phyloP scores from a whole-genome alignment of 2,329 filamentous ascomycete genomes.

The Penicillium sp. region DNA sequence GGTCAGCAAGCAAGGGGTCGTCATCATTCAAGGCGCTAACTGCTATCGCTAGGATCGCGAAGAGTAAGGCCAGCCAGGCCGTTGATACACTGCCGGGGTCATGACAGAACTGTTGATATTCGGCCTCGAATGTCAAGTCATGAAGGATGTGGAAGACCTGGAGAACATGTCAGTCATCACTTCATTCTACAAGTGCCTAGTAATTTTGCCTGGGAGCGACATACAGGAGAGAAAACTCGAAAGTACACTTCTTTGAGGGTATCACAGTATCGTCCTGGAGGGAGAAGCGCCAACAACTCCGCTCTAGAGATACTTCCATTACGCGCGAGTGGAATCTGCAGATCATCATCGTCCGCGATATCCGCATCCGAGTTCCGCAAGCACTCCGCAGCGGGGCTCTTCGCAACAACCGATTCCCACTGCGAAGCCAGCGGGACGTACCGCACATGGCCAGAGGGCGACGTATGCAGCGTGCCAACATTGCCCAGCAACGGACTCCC shows the following conservation, averaged over 20 bases:
- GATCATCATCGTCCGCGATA: constrained; percentile 33
- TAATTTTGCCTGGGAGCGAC: neutral
- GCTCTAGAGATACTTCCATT: constrained; percentile 28
- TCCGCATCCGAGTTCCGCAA: constrained; percentile 29
- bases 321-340: constrained; percentile 35
- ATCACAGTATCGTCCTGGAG: constrained; percentile 40
- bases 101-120: constrained; percentile 42
- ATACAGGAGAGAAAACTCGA: constrained; percentile 42
- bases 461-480: constrained; percentile 34
- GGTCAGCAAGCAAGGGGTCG: constrained; percentile 38
- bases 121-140: constrained; percentile 42
- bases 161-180: constrained; percentile 5
- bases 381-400: constrained; percentile 27
- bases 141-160: constrained; percentile 46
- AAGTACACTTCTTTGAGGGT: constrained; percentile 40
- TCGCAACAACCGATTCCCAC: constrained; percentile 33
- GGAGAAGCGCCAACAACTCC: constrained; percentile 36
- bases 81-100: constrained; percentile 37
- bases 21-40: constrained; percentile 41
- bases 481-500: constrained; percentile 26
- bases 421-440: constrained; percentile 37
- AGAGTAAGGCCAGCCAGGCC: constrained; percentile 44
- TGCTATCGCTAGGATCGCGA: constrained; percentile 41
- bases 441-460: constrained; percentile 38
- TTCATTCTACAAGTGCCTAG: neutral